Base-by-base conservation (phyloP, 2,329 filamentous ascomycete species). In the Neodidymelliopsis sp. region DNA sequence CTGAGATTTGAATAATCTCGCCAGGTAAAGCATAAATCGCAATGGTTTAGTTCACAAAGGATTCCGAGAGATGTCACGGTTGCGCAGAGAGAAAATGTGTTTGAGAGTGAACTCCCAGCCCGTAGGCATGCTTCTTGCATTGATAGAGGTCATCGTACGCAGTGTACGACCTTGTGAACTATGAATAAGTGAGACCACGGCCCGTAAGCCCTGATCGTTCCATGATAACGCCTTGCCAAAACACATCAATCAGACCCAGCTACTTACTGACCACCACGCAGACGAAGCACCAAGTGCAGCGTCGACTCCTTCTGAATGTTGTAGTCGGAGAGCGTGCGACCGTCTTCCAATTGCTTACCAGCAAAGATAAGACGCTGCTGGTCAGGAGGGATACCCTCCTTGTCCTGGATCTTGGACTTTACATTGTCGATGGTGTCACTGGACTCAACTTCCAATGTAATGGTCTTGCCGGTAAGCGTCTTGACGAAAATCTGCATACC, bases 401-500 rank as follows among this genome's bases (percentile, higher is more conserved):
- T 87, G 24, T 71, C 69, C 70, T 87, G 84, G 30, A 97, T 97
- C 83, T 97, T 96, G 4, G 80, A 83, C 80, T 96, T 96, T 1
- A 97, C 92, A 58, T 96, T 96, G 78, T 96, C 91, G 70, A 96
- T 96, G 0, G 91, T 96, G 67, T 96, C 91, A 4, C 86, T 90
- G 0, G 87, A 91, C 72, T 96, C 91, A 2, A 96, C 91, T 73
- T 96, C 91, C 1, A 96, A 77, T 0, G 92, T 97, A 63, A 97
- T 96, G 0, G 92, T 97, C 81, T 97, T 97, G 55, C 92, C 92
- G 7, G 82, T 84, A 23, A 85, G 75, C 4, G 77, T 82, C 74
- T 82, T 82, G 28, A 81, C 78, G 58, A 81, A 81, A 40, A 81
- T 83, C 54, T 82, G 80, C 79, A 82, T 84, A 74, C 90, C 90